Conservation (phyloP, 495 filamentous ascomycete species). For the Lineolata rhizophorae region DNA sequence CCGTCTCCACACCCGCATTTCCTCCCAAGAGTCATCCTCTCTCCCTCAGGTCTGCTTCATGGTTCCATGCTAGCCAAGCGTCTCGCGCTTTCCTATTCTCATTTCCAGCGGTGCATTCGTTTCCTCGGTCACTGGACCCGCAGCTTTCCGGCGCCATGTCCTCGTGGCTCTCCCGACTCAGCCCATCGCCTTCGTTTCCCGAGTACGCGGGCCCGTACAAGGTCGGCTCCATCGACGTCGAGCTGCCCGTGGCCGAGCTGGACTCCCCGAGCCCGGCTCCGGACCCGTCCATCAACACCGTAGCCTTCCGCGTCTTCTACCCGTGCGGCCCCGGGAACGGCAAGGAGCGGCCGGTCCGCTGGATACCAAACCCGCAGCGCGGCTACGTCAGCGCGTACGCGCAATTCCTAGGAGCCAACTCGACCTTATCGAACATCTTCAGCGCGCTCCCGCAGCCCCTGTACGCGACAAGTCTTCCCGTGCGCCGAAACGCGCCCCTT, state of each 20-base stretch:
- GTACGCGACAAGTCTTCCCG: slow-evolving; percentile 42
- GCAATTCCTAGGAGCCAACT: slow-evolving; percentile 38
- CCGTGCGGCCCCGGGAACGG: slow-evolving; percentile 26
- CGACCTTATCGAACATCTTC: slow-evolving; percentile 31
- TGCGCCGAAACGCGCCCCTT: slow-evolving; percentile 23
- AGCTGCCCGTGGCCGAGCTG: slow-evolving; percentile 43
- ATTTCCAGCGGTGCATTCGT: not conserved
- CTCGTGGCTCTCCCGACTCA: slow-evolving; percentile 22
- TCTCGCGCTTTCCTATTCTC: not conserved
- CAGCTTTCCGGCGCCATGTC: slow-evolving; percentile 2
- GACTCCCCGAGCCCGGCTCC: slow-evolving; percentile 27
- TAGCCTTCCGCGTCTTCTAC: slow-evolving; percentile 60
- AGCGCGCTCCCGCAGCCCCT: slow-evolving; percentile 42
- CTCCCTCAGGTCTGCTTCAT: not conserved
- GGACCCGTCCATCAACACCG: slow-evolving; percentile 31
- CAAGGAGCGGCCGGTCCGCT: slow-evolving; percentile 27
- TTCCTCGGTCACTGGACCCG: not conserved
- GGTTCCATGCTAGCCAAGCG: too few species aligned
- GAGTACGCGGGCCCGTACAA: slow-evolving; percentile 47
- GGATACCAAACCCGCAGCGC: slow-evolving; percentile 53
- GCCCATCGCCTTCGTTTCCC: slow-evolving; percentile 40
- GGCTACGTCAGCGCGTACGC: slow-evolving; percentile 44
- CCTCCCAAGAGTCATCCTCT: not conserved
- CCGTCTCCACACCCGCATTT: not conserved
- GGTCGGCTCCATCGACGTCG: slow-evolving; percentile 54